These are phyloP conservation scores for Plasmodium sp. DNA, from an alignment of 169 alveolate genomes.

Conservation along the genomic window DNA sequence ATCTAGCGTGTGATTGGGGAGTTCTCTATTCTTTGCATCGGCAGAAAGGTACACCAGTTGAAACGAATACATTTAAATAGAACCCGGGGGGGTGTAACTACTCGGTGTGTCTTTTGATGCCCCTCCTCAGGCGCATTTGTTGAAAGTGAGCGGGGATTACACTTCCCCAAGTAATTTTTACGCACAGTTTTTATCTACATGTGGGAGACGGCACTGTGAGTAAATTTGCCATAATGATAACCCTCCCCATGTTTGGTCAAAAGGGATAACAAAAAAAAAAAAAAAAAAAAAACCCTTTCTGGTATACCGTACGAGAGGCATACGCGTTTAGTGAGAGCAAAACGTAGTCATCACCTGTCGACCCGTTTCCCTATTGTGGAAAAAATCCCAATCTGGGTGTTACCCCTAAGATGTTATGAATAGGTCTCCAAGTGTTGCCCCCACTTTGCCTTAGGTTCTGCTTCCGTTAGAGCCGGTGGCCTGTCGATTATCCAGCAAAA, in stretches of 20 bases:
- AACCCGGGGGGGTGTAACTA: background rate
- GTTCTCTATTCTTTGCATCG: background rate
- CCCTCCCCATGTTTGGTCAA: background rate
- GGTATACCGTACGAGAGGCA: background rate
- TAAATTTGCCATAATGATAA: background rate
- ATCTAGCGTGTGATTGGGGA: background rate
- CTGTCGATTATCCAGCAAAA: background rate
- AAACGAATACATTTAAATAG: background rate
- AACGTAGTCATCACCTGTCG: background rate
- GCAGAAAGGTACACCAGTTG: background rate
- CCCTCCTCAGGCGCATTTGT: background rate
- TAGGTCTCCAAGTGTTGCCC: background rate
- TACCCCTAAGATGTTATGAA: background rate
- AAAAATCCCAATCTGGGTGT: background rate
- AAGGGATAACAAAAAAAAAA: background rate
- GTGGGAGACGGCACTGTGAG: background rate
- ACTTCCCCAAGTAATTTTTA: background rate
- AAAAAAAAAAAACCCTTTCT: background rate
- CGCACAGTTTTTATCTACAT: background rate
- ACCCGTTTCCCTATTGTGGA: background rate
- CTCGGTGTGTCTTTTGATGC: conserved; percentile 3
- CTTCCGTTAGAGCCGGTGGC: background rate
- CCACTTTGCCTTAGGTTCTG: background rate
- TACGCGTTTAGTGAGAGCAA: background rate
- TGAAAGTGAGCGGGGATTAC: background rate